Evolutionary conservation across 2,329 filamentous ascomycete species (phyloP).

Genomic region (Diaporthe sp.): DNA sequence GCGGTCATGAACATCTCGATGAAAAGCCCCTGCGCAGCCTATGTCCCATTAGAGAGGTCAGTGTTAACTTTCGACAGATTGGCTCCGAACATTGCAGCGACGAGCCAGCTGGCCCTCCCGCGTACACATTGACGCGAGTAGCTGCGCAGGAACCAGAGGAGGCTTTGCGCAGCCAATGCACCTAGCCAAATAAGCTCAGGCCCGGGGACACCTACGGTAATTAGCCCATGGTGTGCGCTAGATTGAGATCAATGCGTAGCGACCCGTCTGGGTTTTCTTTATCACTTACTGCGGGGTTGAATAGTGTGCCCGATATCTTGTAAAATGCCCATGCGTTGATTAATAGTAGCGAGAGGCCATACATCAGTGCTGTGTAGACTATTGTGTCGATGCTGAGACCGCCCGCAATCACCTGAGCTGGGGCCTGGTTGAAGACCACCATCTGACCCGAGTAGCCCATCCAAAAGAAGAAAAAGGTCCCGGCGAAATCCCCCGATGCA

Average conservation of each 20-base stretch:
- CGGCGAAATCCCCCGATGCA: slow-evolving; percentile 51
- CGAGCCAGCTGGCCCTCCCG: slow-evolving; percentile 58
- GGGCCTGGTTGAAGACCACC: slow-evolving; percentile 41
- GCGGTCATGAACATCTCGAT: slow-evolving; percentile 71
- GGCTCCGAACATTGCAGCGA: slow-evolving; percentile 58
- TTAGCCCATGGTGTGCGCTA: not conserved
- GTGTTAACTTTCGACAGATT: slow-evolving; percentile 57
- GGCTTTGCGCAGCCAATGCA: slow-evolving; percentile 56
- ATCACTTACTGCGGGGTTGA: slow-evolving; percentile 52
- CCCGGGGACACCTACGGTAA: slow-evolving; percentile 57
- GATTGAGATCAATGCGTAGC: not conserved
- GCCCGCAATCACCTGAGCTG: not conserved
- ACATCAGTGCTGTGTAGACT: slow-evolving; percentile 52
- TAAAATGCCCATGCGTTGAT: slow-evolving; percentile 63
- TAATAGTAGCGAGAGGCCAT: slow-evolving; percentile 56
- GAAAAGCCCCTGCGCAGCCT: slow-evolving; percentile 64
- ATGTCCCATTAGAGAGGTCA: slow-evolving; percentile 55
- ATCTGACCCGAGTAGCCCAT: slow-evolving; percentile 50
- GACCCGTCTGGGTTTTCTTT: not conserved
- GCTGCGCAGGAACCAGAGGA: slow-evolving; percentile 62
- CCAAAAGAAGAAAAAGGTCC: slow-evolving; percentile 56
- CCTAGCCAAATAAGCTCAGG: slow-evolving; percentile 59
- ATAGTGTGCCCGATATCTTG: slow-evolving; percentile 55
- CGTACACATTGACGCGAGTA: slow-evolving; percentile 64
- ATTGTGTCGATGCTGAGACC: slow-evolving; percentile 30